Evolutionary conservation across 2,329 filamentous ascomycete species (phyloP).

Genomic region (Arthroderma sp.): DNA sequence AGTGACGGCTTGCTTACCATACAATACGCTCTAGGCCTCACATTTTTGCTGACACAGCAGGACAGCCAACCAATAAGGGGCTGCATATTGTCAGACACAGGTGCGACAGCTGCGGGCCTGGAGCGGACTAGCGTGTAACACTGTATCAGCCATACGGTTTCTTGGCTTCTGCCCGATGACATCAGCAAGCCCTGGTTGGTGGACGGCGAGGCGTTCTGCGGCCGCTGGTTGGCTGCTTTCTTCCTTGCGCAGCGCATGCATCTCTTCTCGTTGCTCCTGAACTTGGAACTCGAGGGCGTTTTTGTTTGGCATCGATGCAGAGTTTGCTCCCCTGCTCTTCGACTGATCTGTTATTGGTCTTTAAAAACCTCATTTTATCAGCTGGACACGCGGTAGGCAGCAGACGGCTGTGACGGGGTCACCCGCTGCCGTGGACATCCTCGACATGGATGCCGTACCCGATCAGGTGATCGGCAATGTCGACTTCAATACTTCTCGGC

Average conservation of each 20-base stretch:
- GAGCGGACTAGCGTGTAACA: neutral
- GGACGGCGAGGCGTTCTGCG: neutral
- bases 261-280: neutral
- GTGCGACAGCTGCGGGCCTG: neutral
- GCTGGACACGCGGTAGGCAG: neutral
- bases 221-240: neutral
- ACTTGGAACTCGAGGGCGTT: neutral
- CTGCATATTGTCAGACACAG: neutral
- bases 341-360: neutral
- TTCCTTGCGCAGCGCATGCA: neutral
- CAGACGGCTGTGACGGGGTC: neutral
- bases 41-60: neutral
- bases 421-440: neutral
- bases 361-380: constrained; percentile 3
- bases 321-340: neutral
- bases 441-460: neutral
- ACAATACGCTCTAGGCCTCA: neutral
- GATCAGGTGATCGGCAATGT: neutral
- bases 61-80: neutral
- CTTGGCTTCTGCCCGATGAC: neutral
- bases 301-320: neutral
- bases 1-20: neutral
- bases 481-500: neutral
- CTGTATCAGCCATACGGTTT: neutral
- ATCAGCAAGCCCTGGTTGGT: neutral